Evolutionary conservation across 495 filamentous ascomycete genomes (phyloP).

Genomic region (Aspergillus leporis): DNA sequence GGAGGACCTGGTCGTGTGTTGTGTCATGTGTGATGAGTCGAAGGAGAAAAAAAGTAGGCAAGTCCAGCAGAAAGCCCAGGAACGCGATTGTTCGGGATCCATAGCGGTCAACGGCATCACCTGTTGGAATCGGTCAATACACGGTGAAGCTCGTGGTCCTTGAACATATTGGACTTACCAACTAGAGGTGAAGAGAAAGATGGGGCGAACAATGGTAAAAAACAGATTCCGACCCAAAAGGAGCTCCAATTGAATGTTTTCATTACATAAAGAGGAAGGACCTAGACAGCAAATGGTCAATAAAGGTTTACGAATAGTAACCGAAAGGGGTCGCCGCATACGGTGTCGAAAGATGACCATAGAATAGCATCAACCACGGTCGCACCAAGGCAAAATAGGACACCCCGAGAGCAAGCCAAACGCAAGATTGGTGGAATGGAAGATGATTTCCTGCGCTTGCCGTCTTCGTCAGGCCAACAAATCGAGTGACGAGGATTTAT

Average conservation of each 20-base stretch:
- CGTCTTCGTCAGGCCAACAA: constrained; percentile 1
- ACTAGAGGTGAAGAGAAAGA: constrained; percentile 34
- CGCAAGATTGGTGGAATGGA: constrained; percentile 23
- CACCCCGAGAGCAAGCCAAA: constrained; percentile 24
- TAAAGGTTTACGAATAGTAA: background rate
- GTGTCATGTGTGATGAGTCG: constrained; percentile 44
- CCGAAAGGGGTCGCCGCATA: constrained; percentile 14
- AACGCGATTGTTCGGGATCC: constrained; percentile 53
- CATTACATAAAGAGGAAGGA: constrained; percentile 46
- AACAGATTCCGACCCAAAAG: constrained; percentile 57
- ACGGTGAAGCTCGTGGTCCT: background rate
- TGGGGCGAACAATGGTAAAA: constrained; percentile 54
- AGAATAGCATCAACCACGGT: constrained; percentile 28
- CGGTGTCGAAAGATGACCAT: constrained; percentile 38
- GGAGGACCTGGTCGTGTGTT: constrained; percentile 30
- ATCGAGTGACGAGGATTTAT: background rate
- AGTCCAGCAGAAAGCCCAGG: constrained; percentile 48
- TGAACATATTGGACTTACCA: constrained; percentile 19
- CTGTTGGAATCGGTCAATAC: constrained; percentile 18
- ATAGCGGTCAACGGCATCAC: constrained; percentile 50
- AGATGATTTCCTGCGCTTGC: constrained; percentile 6
- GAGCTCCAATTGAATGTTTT: constrained; percentile 59
- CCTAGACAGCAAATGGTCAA: constrained; percentile 19
- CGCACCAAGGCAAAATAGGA: constrained; percentile 30
- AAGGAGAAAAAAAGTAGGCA: constrained; percentile 52